Percentiles rank a stretch among this genome's conserved stretches.
These are phyloP conservation scores for Aspergillus eucalypticola DNA, from an alignment of 2,329 filamentous ascomycete species.

Conservation along the genomic window DNA sequence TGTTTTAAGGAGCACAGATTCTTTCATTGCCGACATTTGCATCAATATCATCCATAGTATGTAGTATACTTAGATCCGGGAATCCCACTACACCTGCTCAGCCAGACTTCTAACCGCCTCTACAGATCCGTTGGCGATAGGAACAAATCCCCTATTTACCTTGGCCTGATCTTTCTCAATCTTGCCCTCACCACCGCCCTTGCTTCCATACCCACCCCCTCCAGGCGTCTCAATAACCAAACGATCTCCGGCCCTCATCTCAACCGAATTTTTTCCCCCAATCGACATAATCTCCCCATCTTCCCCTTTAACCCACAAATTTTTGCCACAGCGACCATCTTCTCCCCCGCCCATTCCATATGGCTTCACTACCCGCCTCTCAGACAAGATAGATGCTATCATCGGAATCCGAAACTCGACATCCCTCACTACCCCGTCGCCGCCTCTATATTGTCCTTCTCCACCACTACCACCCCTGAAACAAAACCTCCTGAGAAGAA, in stretches of 20 bases:
- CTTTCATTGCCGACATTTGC: too few relatives aligned
- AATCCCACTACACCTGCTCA: neutral
- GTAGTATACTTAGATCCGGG: too few relatives aligned
- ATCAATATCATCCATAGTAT: too few relatives aligned
- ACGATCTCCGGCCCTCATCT: slow-evolving; percentile 33
- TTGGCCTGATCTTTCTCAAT: neutral
- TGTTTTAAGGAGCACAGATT: too few relatives aligned
- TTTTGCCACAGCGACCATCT: neutral
- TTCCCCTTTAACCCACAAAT: neutral
- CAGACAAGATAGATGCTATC: neutral
- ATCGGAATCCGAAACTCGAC: slow-evolving; percentile 7
- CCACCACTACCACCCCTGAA: neutral
- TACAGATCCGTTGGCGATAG: neutral
- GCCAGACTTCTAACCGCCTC: neutral
- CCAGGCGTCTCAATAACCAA: slow-evolving; percentile 42
- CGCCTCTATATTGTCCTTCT: neutral
- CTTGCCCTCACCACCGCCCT: neutral
- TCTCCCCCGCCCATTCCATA: slow-evolving; percentile 1
- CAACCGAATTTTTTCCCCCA: slow-evolving; percentile 65
- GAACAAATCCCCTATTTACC: neutral
- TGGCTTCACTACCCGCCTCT: neutral
- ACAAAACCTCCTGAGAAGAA: slow-evolving; percentile 67
- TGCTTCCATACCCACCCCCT: slow-evolving; percentile 33
- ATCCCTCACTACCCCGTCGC: slow-evolving; percentile 6
- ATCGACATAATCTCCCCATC: neutral